These are phyloP conservation scores for Naganishia friedmannii DNA, from an alignment of 768 basidiomycete genomes.

Conservation along the genomic window DNA sequence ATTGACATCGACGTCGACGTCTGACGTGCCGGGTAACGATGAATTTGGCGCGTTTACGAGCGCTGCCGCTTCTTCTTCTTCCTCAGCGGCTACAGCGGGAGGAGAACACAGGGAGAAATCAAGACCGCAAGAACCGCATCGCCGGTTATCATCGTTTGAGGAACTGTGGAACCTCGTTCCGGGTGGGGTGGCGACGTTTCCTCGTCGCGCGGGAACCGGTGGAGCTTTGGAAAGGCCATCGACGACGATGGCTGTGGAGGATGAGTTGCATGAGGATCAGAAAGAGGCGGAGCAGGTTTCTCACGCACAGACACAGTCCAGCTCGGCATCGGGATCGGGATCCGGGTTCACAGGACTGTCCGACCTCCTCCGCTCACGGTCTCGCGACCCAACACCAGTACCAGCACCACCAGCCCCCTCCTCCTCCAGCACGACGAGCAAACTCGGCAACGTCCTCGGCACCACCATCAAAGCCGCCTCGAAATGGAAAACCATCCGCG, in stretches of 20 bases:
- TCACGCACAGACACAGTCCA: not conserved
- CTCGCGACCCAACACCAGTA: not conserved
- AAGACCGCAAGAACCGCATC: not conserved
- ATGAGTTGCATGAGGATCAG: too few species aligned
- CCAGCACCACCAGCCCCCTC: too few species aligned
- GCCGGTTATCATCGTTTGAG: conserved; percentile 1
- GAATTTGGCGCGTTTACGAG: conserved; percentile 18
- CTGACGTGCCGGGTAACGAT: too few species aligned
- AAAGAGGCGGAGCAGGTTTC: not conserved
- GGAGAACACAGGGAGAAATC: too few species aligned
- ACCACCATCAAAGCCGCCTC: conserved; percentile 41
- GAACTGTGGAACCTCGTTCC: conserved; percentile 5
- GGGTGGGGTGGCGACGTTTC: not conserved
- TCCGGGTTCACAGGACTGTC: too few species aligned
- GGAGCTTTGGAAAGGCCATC: not conserved
- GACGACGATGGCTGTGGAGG: not conserved
- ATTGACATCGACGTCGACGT: too few species aligned
- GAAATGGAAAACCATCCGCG: conserved; percentile 45
- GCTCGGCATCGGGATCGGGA: too few species aligned
- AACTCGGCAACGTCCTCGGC: conserved; percentile 18
- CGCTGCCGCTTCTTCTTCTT: not conserved
- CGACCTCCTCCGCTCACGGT: not conserved
- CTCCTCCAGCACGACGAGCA: too few species aligned
- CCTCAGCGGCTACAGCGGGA: not conserved
- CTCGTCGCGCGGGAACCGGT: not conserved